Conservation (phyloP, 1,284 basidiomycete species). For the Inonotus hispidus region DNA sequence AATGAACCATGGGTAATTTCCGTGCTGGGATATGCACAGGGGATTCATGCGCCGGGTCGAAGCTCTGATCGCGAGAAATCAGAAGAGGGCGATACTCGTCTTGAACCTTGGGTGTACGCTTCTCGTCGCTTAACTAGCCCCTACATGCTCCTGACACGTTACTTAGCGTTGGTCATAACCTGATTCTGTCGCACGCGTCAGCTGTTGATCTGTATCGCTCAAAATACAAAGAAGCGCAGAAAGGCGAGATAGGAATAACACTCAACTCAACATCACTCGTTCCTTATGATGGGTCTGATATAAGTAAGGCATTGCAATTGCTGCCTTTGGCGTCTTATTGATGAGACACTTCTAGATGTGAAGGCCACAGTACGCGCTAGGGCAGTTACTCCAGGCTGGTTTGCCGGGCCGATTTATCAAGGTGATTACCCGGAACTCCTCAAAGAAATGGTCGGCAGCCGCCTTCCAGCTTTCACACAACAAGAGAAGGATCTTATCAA, state of each 20-base stretch:
- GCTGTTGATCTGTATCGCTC: constrained; percentile 61
- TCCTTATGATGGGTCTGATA: constrained; percentile 59
- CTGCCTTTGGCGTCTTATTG: background rate
- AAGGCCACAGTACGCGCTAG: constrained; percentile 60
- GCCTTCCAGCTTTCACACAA: constrained; percentile 61
- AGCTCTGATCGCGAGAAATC: constrained; percentile 44
- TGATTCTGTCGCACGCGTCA: constrained; percentile 65
- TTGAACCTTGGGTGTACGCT: constrained; percentile 22
- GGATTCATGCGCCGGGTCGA: constrained; percentile 61
- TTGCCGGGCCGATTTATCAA: constrained; percentile 65
- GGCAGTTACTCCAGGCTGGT: constrained; percentile 63
- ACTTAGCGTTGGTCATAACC: constrained; percentile 53
- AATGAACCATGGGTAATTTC: constrained; percentile 75
- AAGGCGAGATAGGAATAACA: constrained; percentile 68
- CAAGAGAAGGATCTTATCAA: constrained; percentile 44
- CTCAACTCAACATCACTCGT: constrained; percentile 68
- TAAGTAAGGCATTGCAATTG: constrained; percentile 41
- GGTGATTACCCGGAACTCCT: constrained; percentile 66
- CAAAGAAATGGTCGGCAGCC: constrained; percentile 52
- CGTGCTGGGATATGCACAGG: constrained; percentile 60
- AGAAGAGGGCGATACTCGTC: background rate
- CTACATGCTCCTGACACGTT: background rate
- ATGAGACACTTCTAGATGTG: constrained; percentile 37
- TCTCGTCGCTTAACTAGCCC: background rate
- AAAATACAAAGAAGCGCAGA: constrained; percentile 49